Conservation (phyloP, 2,329 filamentous ascomycete genomes). For the Pleurostoma richardsiae region DNA sequence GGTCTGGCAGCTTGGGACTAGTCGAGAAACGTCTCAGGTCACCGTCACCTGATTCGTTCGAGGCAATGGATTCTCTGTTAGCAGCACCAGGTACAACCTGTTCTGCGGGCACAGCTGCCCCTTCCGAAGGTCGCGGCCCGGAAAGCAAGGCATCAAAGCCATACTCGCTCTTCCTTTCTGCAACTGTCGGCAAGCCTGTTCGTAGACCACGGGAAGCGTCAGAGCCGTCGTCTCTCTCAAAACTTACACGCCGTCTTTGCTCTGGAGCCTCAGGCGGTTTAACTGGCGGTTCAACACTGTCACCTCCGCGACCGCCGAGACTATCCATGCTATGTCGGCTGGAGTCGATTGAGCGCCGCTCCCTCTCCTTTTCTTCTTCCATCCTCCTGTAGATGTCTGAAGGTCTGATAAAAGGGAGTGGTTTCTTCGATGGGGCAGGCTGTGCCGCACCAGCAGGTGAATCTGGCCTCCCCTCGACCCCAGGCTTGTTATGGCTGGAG, state of each 20-base stretch:
- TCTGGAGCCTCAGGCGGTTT: slow-evolving; percentile 11
- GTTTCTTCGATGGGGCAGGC: slow-evolving; percentile 36
- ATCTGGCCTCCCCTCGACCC: slow-evolving; percentile 27
- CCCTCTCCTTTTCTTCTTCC: slow-evolving; percentile 58
- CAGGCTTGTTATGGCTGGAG: slow-evolving; percentile 21
- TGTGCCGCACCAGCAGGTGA: slow-evolving; percentile 31
- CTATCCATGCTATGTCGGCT: slow-evolving; percentile 52
- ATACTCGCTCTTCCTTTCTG: slow-evolving; percentile 56
- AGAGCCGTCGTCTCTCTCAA: slow-evolving; percentile 27
- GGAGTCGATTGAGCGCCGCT: slow-evolving; percentile 52
- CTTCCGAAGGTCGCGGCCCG: too few species aligned
- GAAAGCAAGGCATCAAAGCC: slow-evolving; percentile 37
- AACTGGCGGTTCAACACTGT: slow-evolving; percentile 15
- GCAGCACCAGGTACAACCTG: too few species aligned
- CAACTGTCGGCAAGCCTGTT: slow-evolving; percentile 43
- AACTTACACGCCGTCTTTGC: slow-evolving; percentile 13
- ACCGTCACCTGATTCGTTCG: slow-evolving; percentile 7
- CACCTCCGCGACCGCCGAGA: slow-evolving; percentile 21
- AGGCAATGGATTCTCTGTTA: background rate
- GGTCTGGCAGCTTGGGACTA: slow-evolving; percentile 53
- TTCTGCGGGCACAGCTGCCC: too few species aligned
- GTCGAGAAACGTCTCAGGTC: slow-evolving; percentile 32
- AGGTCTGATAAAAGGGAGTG: slow-evolving; percentile 63
- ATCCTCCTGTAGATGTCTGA: slow-evolving; percentile 73
- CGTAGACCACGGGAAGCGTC: slow-evolving; percentile 28